These are phyloP conservation scores for Suhomyces terraborum DNA, from an alignment of 1,139 yeast species.

Conservation along the genomic window DNA sequence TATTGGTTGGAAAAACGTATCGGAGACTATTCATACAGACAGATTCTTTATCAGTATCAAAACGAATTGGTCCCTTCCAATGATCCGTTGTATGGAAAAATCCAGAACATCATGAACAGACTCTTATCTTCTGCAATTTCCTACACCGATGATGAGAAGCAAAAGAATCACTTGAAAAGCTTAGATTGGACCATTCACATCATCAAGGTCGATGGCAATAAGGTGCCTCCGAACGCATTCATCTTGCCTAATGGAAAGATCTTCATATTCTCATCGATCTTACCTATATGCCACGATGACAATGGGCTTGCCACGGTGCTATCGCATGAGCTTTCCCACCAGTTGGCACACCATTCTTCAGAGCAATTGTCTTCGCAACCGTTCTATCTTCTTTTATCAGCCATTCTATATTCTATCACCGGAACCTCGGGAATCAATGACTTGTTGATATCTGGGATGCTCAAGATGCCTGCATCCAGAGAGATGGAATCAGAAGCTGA, in stretches of 20 bases:
- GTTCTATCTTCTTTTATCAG: constrained; percentile 45
- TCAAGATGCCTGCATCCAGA: constrained; percentile 83
- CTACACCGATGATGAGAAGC: constrained; percentile 33
- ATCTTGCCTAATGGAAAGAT: constrained; percentile 96
- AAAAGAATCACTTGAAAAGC: constrained; percentile 35
- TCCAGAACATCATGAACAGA: constrained; percentile 60
- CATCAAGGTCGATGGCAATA: constrained; percentile 59
- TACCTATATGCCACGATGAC: constrained; percentile 77
- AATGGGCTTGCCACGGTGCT: constrained; percentile 94
- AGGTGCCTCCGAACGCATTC: constrained; percentile 87
- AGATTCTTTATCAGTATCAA: constrained; percentile 54
- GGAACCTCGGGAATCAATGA: constrained; percentile 46
- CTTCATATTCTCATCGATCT: constrained; percentile 78
- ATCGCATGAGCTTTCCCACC: constrained; percentile 92
- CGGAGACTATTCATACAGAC: constrained; percentile 70
- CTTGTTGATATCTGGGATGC: constrained; percentile 56
- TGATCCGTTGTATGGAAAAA: constrained; percentile 59
- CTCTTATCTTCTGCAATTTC: constrained; percentile 60
- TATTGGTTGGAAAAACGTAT: constrained; percentile 62
- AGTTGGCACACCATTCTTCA: constrained; percentile 86
- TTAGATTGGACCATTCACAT: constrained; percentile 83
- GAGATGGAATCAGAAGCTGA: constrained; percentile 97
- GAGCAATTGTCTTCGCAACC: constrained; percentile 77
- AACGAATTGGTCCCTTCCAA: constrained; percentile 49
- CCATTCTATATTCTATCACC: constrained; percentile 43